Evolutionary conservation across 2,329 filamentous ascomycete genomes (phyloP).

Genomic region (Penicillium sumatraense): DNA sequence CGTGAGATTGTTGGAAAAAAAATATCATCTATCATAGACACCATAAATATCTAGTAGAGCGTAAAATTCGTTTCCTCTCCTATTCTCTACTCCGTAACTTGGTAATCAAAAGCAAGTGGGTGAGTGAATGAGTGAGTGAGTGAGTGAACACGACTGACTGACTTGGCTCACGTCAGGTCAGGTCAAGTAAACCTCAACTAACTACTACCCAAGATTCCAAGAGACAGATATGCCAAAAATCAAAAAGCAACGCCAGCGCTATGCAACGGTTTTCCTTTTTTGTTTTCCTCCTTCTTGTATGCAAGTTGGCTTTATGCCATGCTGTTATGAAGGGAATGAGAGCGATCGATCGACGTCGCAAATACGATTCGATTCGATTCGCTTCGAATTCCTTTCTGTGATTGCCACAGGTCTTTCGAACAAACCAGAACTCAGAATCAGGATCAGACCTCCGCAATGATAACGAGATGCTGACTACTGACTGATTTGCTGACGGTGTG

Average conservation of each 20-base stretch:
- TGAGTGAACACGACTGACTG: neutral
- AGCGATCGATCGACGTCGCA: no score
- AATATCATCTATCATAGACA: no score
- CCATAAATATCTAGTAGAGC: no score
- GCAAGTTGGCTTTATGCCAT: constrained; percentile 22
- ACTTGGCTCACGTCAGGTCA: neutral
- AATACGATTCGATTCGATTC: no score
- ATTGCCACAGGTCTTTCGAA: neutral
- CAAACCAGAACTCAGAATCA: neutral
- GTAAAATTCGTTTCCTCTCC: neutral
- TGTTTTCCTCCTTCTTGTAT: constrained; percentile 23
- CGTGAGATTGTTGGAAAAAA: no score
- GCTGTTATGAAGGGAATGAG: constrained; percentile 8
- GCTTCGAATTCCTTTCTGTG: neutral
- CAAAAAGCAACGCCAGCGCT: constrained; percentile 43
- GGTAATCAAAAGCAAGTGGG: no score
- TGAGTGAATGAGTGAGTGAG: no score
- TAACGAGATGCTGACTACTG: neutral
- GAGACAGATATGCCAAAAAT: constrained; percentile 8
- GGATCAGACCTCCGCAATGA: neutral
- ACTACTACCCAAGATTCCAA: neutral
- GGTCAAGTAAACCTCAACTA: no score
- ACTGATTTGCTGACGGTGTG: neutral
- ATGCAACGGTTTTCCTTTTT: constrained; percentile 37
- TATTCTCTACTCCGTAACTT: neutral